These are phyloP conservation scores for Yamadazyma buinensis DNA, from an alignment of 1,139 yeast species.

Conservation along the genomic window DNA sequence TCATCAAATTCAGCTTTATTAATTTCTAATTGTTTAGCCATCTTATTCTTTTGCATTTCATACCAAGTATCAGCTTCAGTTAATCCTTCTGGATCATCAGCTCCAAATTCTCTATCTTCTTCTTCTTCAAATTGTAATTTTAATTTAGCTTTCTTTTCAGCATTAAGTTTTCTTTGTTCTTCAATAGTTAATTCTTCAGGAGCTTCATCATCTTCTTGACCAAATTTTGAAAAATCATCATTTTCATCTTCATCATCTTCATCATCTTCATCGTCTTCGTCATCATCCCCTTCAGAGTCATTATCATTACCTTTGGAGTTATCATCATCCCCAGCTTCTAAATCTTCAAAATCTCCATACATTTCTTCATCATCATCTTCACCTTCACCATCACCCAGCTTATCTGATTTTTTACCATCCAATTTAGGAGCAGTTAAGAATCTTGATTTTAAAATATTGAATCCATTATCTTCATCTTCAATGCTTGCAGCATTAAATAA, in stretches of 20 bases:
- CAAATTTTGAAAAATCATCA: slow-evolving; percentile 51
- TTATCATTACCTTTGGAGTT: slow-evolving; percentile 18
- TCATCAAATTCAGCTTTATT: slow-evolving; percentile 75
- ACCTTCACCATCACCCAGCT: slow-evolving; percentile 19
- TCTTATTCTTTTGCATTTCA: slow-evolving; percentile 92
- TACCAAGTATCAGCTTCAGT: slow-evolving; percentile 93
- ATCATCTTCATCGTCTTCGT: slow-evolving; percentile 20
- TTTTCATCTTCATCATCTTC: slow-evolving; percentile 32
- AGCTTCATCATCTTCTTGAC: slow-evolving; percentile 41
- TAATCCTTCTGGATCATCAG: slow-evolving; percentile 69
- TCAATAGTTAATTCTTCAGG: slow-evolving; percentile 51
- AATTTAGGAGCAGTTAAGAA: slow-evolving; percentile 68
- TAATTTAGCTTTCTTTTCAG: slow-evolving; percentile 83
- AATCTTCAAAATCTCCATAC: slow-evolving; percentile 78
- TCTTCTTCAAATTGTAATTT: slow-evolving; percentile 89
- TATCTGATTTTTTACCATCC: slow-evolving; percentile 34
- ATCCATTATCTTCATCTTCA: slow-evolving; percentile 38
- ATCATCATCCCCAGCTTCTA: slow-evolving; percentile 57
- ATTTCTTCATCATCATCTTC: slow-evolving; percentile 39
- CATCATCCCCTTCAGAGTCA: slow-evolving; percentile 19
- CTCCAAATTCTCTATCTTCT: slow-evolving; percentile 75
- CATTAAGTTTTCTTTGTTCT: slow-evolving; percentile 74
- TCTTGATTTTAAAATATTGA: slow-evolving; percentile 50
- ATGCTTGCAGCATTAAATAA: slow-evolving; percentile 47
- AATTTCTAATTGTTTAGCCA: slow-evolving; percentile 93